These are phyloP conservation scores for Kwoniella botswanensis DNA, from an alignment of 768 basidiomycete genomes.

Conservation along the genomic window DNA sequence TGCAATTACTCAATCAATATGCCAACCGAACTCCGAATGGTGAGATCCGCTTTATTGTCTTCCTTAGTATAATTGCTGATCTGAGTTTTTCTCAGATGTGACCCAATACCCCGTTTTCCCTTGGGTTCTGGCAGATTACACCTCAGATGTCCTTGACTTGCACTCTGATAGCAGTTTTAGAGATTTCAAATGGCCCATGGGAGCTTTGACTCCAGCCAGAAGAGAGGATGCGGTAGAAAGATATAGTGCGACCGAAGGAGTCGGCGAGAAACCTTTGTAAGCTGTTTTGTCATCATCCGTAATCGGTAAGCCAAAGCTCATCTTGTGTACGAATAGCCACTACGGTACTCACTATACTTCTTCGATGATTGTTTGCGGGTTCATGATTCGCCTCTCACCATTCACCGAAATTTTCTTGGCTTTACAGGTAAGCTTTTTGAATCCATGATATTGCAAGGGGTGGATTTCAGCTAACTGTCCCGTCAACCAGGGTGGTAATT, in stretches of 20 bases:
- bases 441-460: neutral
- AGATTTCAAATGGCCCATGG: constrained; percentile 87
- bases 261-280: constrained; percentile 79
- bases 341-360: constrained; percentile 88
- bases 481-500: constrained; percentile 77
- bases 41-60: constrained; percentile 22
- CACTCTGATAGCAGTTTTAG: constrained; percentile 37
- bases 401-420: constrained; percentile 96
- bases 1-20: constrained; percentile 86
- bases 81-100: constrained; percentile 62
- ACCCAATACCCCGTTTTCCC: constrained; percentile 89
- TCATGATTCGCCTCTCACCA: constrained; percentile 83
- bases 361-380: constrained; percentile 96
- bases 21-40: constrained; percentile 89
- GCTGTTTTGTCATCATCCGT: constrained; percentile 2
- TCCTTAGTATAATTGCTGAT: constrained; percentile 9
- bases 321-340: constrained; percentile 25
- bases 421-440: constrained; percentile 63
- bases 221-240: constrained; percentile 75
- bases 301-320: neutral
- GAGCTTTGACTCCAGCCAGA: constrained; percentile 76
- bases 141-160: constrained; percentile 63
- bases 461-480: neutral
- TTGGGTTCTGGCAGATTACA: constrained; percentile 88
- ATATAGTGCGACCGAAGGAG: constrained; percentile 70